Percentiles rank a stretch among this genome's conserved stretches.
These are phyloP conservation scores for Rhynchospora pubera DNA, from an alignment of 176 grass and related monocot genomes.

Conservation along the genomic window DNA sequence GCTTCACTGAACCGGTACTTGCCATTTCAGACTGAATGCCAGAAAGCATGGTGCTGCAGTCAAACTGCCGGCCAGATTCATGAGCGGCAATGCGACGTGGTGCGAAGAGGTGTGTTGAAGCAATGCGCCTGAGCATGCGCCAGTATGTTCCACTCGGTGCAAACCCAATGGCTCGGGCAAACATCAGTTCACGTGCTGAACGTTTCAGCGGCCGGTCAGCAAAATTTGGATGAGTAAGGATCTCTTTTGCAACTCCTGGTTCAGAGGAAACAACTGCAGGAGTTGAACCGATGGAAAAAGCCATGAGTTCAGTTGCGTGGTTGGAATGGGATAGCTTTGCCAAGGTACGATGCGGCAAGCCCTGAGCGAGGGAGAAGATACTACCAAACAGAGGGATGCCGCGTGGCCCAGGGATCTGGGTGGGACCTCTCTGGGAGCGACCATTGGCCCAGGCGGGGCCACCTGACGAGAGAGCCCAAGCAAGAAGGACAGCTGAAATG, in stretches of 20 bases:
- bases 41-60: constrained; percentile 34
- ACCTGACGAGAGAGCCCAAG: constrained; percentile 36
- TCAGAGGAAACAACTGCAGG: constrained; percentile 32
- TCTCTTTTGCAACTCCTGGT: no score
- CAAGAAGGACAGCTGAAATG: constrained; percentile 19
- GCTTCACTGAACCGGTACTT: constrained; percentile 18
- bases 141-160: constrained; percentile 52
- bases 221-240: no score
- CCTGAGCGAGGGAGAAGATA: constrained; percentile 40
- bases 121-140: constrained; percentile 56
- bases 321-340: constrained; percentile 12
- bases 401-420: constrained; percentile 21
- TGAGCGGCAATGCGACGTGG: constrained; percentile 55
- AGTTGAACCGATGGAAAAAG: constrained; percentile 40
- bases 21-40: constrained; percentile 23
- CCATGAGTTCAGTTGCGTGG: constrained; percentile 30
- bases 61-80: constrained; percentile 40
- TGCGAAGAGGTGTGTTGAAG: constrained; percentile 57
- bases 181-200: constrained; percentile 53
- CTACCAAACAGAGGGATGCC: constrained; percentile 45
- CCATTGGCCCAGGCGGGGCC: constrained; percentile 41
- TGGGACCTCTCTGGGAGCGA: constrained; percentile 17
- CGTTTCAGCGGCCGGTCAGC: constrained; percentile 43
- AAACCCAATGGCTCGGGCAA: constrained; percentile 55
- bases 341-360: constrained; percentile 38